phyloP scores from a whole-genome alignment of 2,329 filamentous ascomycete genomes.

The Leptodontidium sp. region DNA sequence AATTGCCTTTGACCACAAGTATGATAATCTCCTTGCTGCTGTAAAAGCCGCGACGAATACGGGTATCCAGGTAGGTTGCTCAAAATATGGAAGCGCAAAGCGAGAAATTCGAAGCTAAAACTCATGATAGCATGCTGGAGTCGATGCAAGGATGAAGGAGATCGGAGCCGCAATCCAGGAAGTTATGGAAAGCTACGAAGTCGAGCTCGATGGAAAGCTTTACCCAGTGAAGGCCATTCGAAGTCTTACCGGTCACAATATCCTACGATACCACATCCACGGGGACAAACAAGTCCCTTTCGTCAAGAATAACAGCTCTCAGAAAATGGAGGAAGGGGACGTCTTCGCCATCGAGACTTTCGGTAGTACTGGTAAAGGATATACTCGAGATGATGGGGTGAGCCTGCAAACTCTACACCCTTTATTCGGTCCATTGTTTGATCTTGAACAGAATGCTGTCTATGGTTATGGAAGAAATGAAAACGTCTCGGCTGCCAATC shows the following conservation, averaged over 20 bases:
- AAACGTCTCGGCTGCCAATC: constrained; percentile 48
- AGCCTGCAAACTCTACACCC: constrained; percentile 28
- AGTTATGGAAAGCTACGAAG: constrained; percentile 67
- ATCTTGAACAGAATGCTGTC: constrained; percentile 52
- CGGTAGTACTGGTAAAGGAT: constrained; percentile 61
- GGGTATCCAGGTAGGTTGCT: constrained; percentile 44
- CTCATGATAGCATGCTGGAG: constrained; percentile 53
- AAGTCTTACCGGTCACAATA: constrained; percentile 62
- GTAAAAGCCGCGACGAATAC: constrained; percentile 79
- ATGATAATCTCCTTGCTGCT: constrained; percentile 76
- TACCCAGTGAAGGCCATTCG: constrained; percentile 61
- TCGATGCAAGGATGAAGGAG: constrained; percentile 61
- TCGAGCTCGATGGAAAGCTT: constrained; percentile 58
- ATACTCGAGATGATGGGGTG: constrained; percentile 55
- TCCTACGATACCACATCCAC: constrained; percentile 61
- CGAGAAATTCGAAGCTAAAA: constrained; percentile 8
- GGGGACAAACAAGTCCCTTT: constrained; percentile 64
- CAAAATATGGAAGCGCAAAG: neutral
- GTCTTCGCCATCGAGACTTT: constrained; percentile 67
- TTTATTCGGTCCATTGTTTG: constrained; percentile 21
- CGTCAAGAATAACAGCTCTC: constrained; percentile 56
- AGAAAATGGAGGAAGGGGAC: constrained; percentile 66
- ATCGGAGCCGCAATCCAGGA: constrained; percentile 64
- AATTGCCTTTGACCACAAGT: constrained; percentile 76
- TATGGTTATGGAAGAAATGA: constrained; percentile 60